These are phyloP conservation scores for Bombardia bombarda DNA, from an alignment of 495 filamentous ascomycete species.

Conservation along the genomic window DNA sequence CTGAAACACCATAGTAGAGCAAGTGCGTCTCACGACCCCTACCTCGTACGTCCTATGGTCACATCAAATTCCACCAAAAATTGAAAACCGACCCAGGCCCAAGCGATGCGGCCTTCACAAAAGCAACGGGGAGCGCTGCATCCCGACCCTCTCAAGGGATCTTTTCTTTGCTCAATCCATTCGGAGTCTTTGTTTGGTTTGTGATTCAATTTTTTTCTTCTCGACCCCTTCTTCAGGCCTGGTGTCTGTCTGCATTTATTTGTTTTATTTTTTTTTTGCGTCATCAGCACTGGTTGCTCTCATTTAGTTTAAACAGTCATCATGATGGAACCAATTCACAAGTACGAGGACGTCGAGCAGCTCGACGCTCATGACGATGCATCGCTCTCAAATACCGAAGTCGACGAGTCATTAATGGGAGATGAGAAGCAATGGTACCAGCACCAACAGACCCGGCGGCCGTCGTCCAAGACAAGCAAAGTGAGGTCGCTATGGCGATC, in stretches of 20 bases:
- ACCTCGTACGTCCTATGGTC: no score
- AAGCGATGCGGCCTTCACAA: no score
- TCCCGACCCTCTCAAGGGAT: no score
- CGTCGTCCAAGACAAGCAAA: constrained; percentile 4
- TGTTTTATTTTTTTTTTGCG: neutral
- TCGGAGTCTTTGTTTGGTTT: no score
- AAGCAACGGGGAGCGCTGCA: no score
- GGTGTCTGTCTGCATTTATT: neutral
- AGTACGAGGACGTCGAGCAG: constrained; percentile 22
- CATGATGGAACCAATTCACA: constrained; percentile 28
- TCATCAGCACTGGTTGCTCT: neutral
- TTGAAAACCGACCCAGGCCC: no score
- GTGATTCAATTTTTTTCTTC: no score
- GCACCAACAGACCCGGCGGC: constrained; percentile 15
- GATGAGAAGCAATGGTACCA: constrained; percentile 31
- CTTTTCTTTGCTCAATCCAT: no score
- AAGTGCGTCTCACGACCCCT: no score
- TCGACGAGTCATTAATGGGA: constrained; percentile 31
- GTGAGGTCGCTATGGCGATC: constrained; percentile 12
- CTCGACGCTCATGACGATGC: constrained; percentile 24
- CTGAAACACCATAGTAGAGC: no score
- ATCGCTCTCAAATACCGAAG: constrained; percentile 37
- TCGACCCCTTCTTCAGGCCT: no score
- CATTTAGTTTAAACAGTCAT: neutral
- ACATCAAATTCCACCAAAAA: no score